These are phyloP conservation scores for Dactylellina haptotyla DNA, from an alignment of 2,329 filamentous ascomycete species.

Conservation along the genomic window DNA sequence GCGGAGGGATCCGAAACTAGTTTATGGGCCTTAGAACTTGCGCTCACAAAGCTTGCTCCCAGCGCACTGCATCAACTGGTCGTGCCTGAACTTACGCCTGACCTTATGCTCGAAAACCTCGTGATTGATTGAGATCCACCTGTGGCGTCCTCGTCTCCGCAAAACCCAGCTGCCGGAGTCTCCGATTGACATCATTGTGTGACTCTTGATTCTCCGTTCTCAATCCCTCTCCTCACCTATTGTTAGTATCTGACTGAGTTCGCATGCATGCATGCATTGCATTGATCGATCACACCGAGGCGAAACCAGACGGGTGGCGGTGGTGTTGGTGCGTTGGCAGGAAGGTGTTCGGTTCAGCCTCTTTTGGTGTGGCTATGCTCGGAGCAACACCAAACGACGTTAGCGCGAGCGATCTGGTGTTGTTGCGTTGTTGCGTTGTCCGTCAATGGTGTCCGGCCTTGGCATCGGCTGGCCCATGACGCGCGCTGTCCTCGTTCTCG, in stretches of 20 bases:
- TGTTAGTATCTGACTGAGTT: too few species aligned
- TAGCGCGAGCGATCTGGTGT: background rate
- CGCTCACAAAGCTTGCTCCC: too few species aligned
- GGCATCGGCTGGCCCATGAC: constrained; percentile 16
- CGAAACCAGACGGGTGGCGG: constrained; percentile 23
- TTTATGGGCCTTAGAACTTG: too few species aligned
- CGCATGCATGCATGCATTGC: constrained; percentile 11
- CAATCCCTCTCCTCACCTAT: too few species aligned
- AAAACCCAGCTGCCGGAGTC: constrained; percentile 34
- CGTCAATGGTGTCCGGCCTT: background rate
- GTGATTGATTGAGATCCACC: constrained; percentile 8
- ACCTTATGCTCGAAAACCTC: too few species aligned
- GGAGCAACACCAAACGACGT: constrained; percentile 2
- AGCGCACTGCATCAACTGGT: too few species aligned
- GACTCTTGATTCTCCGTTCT: background rate
- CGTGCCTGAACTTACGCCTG: too few species aligned
- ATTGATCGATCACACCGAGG: background rate
- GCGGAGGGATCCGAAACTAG: too few species aligned
- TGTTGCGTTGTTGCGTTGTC: constrained; percentile 33
- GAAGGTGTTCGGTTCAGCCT: constrained; percentile 16
- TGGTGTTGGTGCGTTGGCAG: constrained; percentile 35
- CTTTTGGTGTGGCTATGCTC: constrained; percentile 44
- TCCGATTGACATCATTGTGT: constrained; percentile 47
- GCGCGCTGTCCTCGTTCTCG: background rate
- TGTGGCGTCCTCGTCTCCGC: constrained; percentile 27